Evolutionary conservation across 495 filamentous ascomycete genomes (phyloP), one percentile per base, ranked within the genome.

Genomic region (Daldinia caldariorum): DNA sequence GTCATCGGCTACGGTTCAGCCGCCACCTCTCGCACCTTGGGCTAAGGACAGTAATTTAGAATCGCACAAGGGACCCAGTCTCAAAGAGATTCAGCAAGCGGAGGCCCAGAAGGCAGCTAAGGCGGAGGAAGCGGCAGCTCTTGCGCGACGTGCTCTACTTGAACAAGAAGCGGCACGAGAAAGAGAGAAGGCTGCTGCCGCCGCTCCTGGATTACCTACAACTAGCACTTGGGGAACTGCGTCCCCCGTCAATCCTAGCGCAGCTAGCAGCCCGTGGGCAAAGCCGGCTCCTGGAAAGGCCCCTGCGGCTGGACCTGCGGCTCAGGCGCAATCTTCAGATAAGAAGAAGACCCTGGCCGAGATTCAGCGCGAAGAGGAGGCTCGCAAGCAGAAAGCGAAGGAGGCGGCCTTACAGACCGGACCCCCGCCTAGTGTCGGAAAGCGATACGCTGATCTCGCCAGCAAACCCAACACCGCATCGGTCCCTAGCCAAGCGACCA

Each of bases 321-420:
- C 85, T 43, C 78, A 84, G 13, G 78, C 80, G 5, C 72, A 83
- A 16, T 74, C 71, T 9, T 76, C 84, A 16, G 75, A 83, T 22
- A 80, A 87, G 34, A 94, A 94, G 84, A 98, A 97, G 86, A 97
- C 94, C 0, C 84, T 98, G 34, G 92, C 92, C 54, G 94, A 98
- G 63, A 98, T 98, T 65, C 95, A 98, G 77, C 93, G 94, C 73
- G 95, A 99, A 81, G 95, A 99, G 72, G 95, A 98, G 75, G 84
- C 86, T 31, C 91, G 93, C 56, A 97, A 98, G 84, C 89, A 89
- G 71, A 90, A 91, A 70, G 84, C 86, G 13, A 87, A 88, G 47
- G 85, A 88, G 50, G 74, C 81, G 0, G 81, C 85, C 4, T 75
- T 79, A 9, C 84, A 84, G 70, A 79, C 84, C 32, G 83, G 83